Evolutionary conservation across 345 rosid genomes (phyloP).

Genomic region (Populus pruinosa): DNA sequence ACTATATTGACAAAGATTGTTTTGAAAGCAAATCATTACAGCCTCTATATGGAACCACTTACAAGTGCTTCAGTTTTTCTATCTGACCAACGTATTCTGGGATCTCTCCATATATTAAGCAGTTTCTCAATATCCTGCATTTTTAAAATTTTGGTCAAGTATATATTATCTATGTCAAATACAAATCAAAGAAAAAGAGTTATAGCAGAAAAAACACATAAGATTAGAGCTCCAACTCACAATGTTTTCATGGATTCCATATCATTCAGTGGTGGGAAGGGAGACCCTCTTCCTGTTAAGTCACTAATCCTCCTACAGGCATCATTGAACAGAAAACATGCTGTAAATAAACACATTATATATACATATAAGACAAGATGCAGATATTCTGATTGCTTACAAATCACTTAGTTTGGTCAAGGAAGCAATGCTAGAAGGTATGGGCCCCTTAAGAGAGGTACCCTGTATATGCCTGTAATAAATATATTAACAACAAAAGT

Average conservation of each 20-base stretch:
- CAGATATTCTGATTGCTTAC: slow-evolving; percentile 42
- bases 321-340: slow-evolving; percentile 8
- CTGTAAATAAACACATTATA: slow-evolving; percentile 1
- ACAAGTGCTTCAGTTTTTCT: no score
- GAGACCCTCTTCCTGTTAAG: slow-evolving; percentile 49
- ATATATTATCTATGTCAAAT: no score
- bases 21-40: no score
- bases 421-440: slow-evolving; percentile 65
- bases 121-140: no score
- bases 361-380: not conserved
- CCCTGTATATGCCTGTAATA: slow-evolving; percentile 71
- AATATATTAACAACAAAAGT: not conserved
- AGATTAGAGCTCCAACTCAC: slow-evolving; percentile 49
- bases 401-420: slow-evolving; percentile 63
- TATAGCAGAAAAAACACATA: no score
- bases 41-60: no score
- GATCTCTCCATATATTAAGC: no score
- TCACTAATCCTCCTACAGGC: slow-evolving; percentile 74
- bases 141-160: no score
- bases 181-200: no score
- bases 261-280: slow-evolving; percentile 53
- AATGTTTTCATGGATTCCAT: slow-evolving; percentile 64
- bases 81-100: no score
- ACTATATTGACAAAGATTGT: no score
- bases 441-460: slow-evolving; percentile 67